Evolutionary conservation across 2,329 filamentous ascomycete genomes (phyloP).

Genomic region (Conoideocrella luteorostrata): DNA sequence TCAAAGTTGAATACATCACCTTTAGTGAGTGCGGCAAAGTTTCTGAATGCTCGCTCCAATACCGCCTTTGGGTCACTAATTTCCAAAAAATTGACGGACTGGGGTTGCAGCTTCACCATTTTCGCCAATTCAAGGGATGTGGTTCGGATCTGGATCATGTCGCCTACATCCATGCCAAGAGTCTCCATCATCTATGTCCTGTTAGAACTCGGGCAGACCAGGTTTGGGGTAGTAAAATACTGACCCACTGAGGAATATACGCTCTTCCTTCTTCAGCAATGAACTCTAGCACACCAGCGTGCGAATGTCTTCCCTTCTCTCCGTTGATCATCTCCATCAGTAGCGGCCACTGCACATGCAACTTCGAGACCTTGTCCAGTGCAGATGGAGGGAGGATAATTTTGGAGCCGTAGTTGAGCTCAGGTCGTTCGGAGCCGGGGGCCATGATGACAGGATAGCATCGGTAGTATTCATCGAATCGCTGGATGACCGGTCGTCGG

Average conservation of each 20-base stretch:
- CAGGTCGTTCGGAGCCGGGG: conserved; percentile 78
- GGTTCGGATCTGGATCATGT: conserved; percentile 90
- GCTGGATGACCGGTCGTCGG: conserved; percentile 52
- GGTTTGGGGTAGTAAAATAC: conserved; percentile 17
- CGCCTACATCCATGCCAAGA: conserved; percentile 80
- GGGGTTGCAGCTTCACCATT: conserved; percentile 94
- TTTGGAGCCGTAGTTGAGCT: conserved; percentile 94
- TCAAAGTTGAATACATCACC: conserved; percentile 93
- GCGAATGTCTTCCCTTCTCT: conserved; percentile 69
- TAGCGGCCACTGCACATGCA: conserved; percentile 96
- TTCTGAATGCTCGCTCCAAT: conserved; percentile 90
- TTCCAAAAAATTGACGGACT: conserved; percentile 88
- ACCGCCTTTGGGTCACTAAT: conserved; percentile 97
- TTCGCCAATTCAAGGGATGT: conserved; percentile 86
- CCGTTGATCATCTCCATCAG: conserved; percentile 95
- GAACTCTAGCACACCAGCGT: conserved; percentile 94
- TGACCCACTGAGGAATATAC: conserved; percentile 90
- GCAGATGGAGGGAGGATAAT: conserved; percentile 95
- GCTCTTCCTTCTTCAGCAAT: conserved; percentile 95
- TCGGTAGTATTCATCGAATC: conserved; percentile 97
- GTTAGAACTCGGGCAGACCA: not conserved
- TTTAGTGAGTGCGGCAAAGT: conserved; percentile 88
- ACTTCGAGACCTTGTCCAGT: conserved; percentile 88
- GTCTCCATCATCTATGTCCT: conserved; percentile 95
- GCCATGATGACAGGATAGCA: conserved; percentile 96